Percentiles rank a stretch among this genome's conserved stretches.
Conservation (phyloP, 1,284 basidiomycete genomes). For the Boletus semigastroideus region DNA sequence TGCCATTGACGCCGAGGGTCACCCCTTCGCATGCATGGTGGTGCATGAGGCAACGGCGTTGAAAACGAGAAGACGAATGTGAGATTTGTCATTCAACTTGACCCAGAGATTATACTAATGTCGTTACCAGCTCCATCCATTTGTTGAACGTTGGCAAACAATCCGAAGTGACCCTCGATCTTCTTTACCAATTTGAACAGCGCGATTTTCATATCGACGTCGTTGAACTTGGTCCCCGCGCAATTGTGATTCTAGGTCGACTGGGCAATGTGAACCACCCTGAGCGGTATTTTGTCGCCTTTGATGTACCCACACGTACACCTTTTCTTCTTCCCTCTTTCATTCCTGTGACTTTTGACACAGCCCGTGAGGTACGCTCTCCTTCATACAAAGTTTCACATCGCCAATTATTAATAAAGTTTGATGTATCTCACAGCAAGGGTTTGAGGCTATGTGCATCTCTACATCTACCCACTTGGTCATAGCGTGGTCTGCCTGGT, state of each 20-base stretch:
- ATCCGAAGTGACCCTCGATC: conserved; percentile 9
- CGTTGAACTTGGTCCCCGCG: conserved; percentile 18
- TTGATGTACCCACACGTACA: too few relatives aligned
- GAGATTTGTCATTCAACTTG: background rate
- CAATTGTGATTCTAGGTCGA: conserved; percentile 7
- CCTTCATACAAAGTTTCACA: background rate
- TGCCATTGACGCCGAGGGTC: too few relatives aligned
- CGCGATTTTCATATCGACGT: background rate
- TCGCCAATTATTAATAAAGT: too few relatives aligned
- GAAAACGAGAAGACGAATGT: too few relatives aligned
- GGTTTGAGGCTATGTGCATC: too few relatives aligned
- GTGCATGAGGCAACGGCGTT: too few relatives aligned
- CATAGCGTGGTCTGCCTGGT: too few relatives aligned
- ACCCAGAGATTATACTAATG: background rate
- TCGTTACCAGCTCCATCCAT: conserved; percentile 1
- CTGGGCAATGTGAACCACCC: background rate
- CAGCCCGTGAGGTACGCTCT: background rate
- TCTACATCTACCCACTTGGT: too few relatives aligned
- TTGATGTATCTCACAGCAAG: too few relatives aligned
- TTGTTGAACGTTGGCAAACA: background rate
- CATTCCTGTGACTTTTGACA: too few relatives aligned
- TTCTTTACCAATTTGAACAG: conserved; percentile 14
- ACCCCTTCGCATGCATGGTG: too few relatives aligned
- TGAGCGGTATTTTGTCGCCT: conserved; percentile 1
- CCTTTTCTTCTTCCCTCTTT: background rate